These are phyloP conservation scores for Fusarium oxysporum DNA, from an alignment of 2,329 filamentous ascomycete species.

Conservation along the genomic window DNA sequence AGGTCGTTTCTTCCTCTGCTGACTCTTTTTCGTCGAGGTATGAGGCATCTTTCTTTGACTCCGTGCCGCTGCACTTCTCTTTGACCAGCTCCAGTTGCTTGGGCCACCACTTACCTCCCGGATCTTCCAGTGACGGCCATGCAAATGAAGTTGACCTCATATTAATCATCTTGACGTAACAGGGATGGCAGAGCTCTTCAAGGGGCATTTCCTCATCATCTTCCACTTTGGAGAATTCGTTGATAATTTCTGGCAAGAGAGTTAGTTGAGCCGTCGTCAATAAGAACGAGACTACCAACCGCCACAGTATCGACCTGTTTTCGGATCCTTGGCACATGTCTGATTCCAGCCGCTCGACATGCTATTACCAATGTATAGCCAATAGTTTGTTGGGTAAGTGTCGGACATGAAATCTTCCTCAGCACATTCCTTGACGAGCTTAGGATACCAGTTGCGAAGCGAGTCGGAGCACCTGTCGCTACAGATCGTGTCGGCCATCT, in stretches of 20 bases:
- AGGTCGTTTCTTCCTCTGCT: not conserved
- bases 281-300: not conserved
- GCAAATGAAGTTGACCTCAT: not conserved
- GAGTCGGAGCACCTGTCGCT: not conserved
- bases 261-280: not conserved
- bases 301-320: not conserved
- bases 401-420: not conserved
- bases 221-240: not conserved
- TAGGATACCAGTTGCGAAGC: not conserved
- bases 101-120: not conserved
- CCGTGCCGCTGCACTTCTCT: not conserved
- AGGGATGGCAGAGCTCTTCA: conserved; percentile 2
- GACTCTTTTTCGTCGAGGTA: not conserved
- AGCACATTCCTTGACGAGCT: not conserved
- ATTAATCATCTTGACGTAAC: not conserved
- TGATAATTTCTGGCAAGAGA: not conserved
- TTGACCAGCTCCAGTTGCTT: not conserved
- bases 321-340: not conserved
- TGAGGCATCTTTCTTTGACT: not conserved
- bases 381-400: not conserved
- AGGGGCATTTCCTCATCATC: not conserved
- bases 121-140: not conserved
- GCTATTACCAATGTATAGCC: not conserved
- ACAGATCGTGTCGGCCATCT: not conserved
- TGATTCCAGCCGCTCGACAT: not conserved